phyloP scores from a whole-genome alignment of 345 rosid species.

The Ceriops decandra region DNA sequence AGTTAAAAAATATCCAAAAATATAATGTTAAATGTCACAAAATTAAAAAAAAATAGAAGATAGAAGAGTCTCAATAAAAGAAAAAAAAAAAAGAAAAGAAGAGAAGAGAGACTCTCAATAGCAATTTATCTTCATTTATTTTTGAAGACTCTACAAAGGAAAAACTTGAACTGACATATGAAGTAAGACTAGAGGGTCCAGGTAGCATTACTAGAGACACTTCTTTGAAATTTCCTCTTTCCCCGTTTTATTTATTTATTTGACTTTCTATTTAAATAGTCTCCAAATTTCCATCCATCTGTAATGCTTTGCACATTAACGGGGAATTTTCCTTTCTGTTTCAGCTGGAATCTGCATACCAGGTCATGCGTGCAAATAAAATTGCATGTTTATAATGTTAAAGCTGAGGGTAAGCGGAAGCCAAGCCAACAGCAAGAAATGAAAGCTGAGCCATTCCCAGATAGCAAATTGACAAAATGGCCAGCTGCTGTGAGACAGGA shows the following conservation, averaged over 20 bases:
- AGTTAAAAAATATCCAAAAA: too few species aligned
- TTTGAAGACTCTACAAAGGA: too few species aligned
- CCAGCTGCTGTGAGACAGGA: conserved; percentile 4
- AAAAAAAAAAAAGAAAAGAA: background rate
- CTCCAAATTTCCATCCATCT: conserved; percentile 27
- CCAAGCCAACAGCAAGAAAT: background rate
- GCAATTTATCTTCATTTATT: too few species aligned
- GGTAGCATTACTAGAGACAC: background rate
- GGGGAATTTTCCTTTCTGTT: background rate
- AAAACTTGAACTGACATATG: background rate
- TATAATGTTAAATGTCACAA: too few species aligned
- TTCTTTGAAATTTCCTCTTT: conserved; percentile 18
- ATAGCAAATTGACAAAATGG: background rate
- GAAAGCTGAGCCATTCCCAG: background rate
- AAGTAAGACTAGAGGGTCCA: background rate
- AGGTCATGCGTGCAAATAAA: background rate
- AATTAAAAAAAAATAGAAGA: too few species aligned
- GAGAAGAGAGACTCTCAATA: background rate
- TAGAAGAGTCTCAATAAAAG: background rate
- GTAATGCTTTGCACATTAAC: conserved; percentile 7
- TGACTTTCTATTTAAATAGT: conserved; percentile 22
- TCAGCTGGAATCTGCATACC: background rate
- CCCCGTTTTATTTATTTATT: conserved; percentile 1
- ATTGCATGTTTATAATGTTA: too few species aligned
- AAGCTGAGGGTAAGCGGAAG: background rate